Evolutionary conservation across 1,284 basidiomycete species (phyloP).

Genomic region (Ganoderma boninense): DNA sequence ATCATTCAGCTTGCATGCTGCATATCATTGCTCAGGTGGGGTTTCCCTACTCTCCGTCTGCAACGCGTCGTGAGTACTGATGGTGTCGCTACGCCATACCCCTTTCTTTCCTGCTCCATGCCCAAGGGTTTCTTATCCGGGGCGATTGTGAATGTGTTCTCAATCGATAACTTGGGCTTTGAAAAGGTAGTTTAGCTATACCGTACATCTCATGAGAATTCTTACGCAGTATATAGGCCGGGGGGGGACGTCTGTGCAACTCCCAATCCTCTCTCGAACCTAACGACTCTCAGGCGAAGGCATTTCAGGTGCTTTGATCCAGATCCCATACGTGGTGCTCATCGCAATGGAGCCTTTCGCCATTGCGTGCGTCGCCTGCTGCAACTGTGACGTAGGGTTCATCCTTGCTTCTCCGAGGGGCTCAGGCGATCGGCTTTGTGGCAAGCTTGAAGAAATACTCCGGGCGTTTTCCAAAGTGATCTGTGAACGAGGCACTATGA

Average conservation of each 20-base stretch:
- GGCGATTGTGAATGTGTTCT: conserved; percentile 59
- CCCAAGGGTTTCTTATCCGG: conserved; percentile 63
- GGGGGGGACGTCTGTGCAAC: conserved; percentile 19
- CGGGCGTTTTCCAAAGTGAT: background rate
- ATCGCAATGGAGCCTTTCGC: conserved; percentile 73
- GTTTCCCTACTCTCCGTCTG: conserved; percentile 60
- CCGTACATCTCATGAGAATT: background rate
- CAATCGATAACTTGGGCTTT: conserved; percentile 66
- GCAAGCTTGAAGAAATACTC: conserved; percentile 51
- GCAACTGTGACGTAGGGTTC: conserved; percentile 69
- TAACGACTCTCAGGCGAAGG: background rate
- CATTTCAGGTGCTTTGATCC: conserved; percentile 48
- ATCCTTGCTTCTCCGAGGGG: conserved; percentile 60
- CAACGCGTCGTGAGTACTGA: conserved; percentile 48
- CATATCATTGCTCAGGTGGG: conserved; percentile 46
- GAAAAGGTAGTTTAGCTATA: conserved; percentile 55
- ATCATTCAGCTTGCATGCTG: background rate
- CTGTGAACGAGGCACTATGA: background rate
- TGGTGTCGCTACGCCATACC: background rate
- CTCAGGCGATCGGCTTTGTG: conserved; percentile 66
- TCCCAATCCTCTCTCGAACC: background rate
- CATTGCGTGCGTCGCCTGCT: conserved; percentile 66
- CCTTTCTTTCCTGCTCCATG: background rate
- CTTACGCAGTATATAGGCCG: conserved; percentile 37
- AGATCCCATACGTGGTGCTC: conserved; percentile 54